phyloP scores from a whole-genome alignment of 192 early-diverging fungal species.

The Chytriomyces confervae region DNA sequence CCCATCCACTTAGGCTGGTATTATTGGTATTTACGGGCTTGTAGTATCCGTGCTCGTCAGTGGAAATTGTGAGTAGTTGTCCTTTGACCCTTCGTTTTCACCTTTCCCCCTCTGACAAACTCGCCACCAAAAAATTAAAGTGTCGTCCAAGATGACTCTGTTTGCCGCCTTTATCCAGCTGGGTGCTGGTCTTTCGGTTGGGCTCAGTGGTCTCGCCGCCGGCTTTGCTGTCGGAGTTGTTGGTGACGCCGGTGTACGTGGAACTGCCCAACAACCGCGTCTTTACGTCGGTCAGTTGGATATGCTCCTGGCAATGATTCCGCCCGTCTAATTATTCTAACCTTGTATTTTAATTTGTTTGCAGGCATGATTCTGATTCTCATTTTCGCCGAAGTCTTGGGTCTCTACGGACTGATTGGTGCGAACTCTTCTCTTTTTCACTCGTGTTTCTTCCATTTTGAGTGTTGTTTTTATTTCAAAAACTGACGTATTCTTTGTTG shows the following conservation, averaged over 20 bases:
- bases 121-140: constrained; percentile 8
- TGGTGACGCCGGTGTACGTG: constrained; percentile 94
- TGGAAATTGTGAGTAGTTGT: constrained; percentile 65
- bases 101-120: background rate
- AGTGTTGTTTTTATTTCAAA: constrained; percentile 23
- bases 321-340: constrained; percentile 74
- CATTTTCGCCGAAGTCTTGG: constrained; percentile 99
- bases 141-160: constrained; percentile 42
- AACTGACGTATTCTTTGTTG: constrained; percentile 77
- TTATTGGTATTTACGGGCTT: constrained; percentile 98
- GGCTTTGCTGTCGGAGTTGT: constrained; percentile 97
- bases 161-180: constrained; percentile 89
- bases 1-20: constrained; percentile 68
- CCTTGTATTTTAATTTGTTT: constrained; percentile 44
- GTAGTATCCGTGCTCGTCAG: constrained; percentile 89
- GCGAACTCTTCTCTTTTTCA: background rate
- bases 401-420: constrained; percentile 70
- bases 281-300: constrained; percentile 83
- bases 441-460: background rate
- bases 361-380: constrained; percentile 83
- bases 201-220: constrained; percentile 91
- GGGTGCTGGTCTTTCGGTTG: constrained; percentile 93
- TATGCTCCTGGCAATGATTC: constrained; percentile 51
- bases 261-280: constrained; percentile 83
- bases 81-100: constrained; percentile 7